Base-by-base conservation (phyloP, 495 filamentous ascomycete genomes). In the Talaromyces nanjingensis region DNA sequence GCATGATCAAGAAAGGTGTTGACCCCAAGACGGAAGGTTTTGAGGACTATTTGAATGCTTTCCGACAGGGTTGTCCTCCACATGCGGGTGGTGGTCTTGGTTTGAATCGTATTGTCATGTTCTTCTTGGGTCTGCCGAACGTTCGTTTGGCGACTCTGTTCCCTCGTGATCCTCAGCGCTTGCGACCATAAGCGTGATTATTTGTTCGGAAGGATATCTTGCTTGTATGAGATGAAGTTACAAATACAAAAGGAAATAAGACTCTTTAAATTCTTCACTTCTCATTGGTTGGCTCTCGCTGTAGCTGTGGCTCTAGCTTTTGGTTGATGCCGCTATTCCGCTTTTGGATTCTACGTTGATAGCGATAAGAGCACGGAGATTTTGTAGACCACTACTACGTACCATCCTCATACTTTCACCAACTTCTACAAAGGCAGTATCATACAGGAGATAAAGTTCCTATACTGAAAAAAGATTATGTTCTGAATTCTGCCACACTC, bases 71-170 rank as follows among this genome's bases (percentile, higher is more conserved):
- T 0, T 92, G 87, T 69, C 83, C 90, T 56, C 88, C 89, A 27
- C 92, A 97, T 73, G 92, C 87, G 16, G 92, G 92, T 68, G 92
- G 90, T 71, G 91, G 91, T 65, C 85, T 96, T 67, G 92, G 92
- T 6, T 73, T 97, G 69, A 93, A 97, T 79, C 81, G 92, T 60
- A 89, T 97, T 60, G 90, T 97, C 63, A 91, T 91, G 71, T 91
- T 91, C 81, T 96, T 89, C 77, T 77, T 96, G 71, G 88, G 89
- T 42, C 66, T 97, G 77, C 90, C 89, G 2, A 91, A 91, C 72
- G 86, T 97, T 45, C 83, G 93, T 60, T 77, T 93, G 68, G 86
- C 88, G 29, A 87, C 87, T 60, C 80, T 88, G 70, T 96, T 93
- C 74, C 91, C 91, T 16, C 79, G 92, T 65, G 93, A 93, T 70